Evolutionary conservation across 140 eudicot species (phyloP).

Genomic region (Ambrosia hybrid): DNA sequence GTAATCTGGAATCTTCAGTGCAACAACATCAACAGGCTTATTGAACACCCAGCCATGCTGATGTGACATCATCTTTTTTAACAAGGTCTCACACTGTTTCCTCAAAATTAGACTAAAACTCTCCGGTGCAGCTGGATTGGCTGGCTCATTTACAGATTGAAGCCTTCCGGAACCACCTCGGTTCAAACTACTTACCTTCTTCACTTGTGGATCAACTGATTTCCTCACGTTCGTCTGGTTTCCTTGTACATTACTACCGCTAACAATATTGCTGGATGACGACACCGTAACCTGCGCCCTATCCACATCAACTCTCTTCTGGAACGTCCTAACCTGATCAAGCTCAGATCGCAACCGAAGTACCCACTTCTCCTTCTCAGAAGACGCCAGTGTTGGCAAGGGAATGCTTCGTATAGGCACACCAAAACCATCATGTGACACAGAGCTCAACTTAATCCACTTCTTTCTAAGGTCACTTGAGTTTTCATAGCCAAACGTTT

Average conservation of each 20-base stretch:
- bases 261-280: constrained; percentile 44
- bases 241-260: constrained; percentile 36
- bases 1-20: constrained; percentile 75
- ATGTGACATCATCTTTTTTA: constrained; percentile 70
- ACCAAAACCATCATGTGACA: constrained; percentile 53
- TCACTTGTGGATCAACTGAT: constrained; percentile 26
- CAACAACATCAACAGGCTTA: constrained; percentile 72
- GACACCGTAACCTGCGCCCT: constrained; percentile 41
- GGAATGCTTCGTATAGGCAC: constrained; percentile 54
- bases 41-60: constrained; percentile 66
- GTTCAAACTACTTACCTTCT: constrained; percentile 47
- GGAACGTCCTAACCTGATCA: constrained; percentile 48
- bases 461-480: constrained; percentile 46
- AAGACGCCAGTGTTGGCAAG: constrained; percentile 42
- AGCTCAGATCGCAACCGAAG: constrained; percentile 58
- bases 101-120: constrained; percentile 35
- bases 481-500: constrained; percentile 37
- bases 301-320: constrained; percentile 44
- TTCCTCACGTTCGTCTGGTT: constrained; percentile 29
- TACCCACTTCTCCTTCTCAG: constrained; percentile 48
- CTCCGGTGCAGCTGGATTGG: constrained; percentile 11
- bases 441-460: constrained; percentile 59
- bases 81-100: constrained; percentile 65
- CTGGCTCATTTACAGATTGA: constrained; percentile 38
- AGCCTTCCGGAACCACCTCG: constrained; percentile 57